phyloP scores from a whole-genome alignment of 2,329 filamentous ascomycete species.

The Phaeosphaeria sp. region DNA sequence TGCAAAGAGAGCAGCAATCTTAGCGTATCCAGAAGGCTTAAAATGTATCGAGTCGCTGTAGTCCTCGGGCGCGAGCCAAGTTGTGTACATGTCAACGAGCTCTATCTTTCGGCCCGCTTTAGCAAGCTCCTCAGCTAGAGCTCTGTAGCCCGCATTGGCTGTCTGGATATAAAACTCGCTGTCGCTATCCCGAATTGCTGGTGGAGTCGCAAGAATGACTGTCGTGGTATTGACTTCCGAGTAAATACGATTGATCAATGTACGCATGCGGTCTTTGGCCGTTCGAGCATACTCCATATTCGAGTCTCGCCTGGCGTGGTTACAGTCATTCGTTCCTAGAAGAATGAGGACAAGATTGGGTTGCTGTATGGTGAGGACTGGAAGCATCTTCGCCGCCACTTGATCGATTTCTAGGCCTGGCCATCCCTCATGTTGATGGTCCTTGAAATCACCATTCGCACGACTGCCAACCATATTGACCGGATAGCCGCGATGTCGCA shows the following conservation, averaged over 20 bases:
- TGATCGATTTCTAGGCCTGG: conserved; percentile 7
- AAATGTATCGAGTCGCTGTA: conserved; percentile 8
- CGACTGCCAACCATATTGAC: conserved; percentile 18
- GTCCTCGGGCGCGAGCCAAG: conserved; percentile 4
- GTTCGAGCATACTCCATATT: conserved; percentile 3
- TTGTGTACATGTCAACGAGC: conserved; percentile 18
- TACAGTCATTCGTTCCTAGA: conserved; percentile 20
- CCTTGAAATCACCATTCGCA: conserved; percentile 9
- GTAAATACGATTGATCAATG: conserved; percentile 2
- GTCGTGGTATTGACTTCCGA: conserved; percentile 9
- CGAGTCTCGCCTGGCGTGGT: neutral
- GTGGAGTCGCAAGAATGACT: conserved; percentile 19
- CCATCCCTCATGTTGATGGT: conserved; percentile 20
- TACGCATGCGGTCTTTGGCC: conserved; percentile 9
- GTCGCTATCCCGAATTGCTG: conserved; percentile 2
- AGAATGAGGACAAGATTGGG: conserved; percentile 22
- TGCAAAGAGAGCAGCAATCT: conserved; percentile 8
- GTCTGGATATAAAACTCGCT: conserved; percentile 6
- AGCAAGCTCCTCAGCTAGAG: conserved; percentile 7
- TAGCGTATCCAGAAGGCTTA: conserved; percentile 3
- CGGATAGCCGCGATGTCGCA: conserved; percentile 7
- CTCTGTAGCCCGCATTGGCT: conserved; percentile 9
- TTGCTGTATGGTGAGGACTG: conserved; percentile 2
- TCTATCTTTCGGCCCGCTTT: conserved; percentile 10
- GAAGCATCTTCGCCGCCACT: conserved; percentile 1